A percentile compares a stretch with the other conserved stretches of the same genome.
Evolutionary conservation across 2,329 filamentous ascomycete species (phyloP).

Genomic region (Colletotrichum tamarilloi): DNA sequence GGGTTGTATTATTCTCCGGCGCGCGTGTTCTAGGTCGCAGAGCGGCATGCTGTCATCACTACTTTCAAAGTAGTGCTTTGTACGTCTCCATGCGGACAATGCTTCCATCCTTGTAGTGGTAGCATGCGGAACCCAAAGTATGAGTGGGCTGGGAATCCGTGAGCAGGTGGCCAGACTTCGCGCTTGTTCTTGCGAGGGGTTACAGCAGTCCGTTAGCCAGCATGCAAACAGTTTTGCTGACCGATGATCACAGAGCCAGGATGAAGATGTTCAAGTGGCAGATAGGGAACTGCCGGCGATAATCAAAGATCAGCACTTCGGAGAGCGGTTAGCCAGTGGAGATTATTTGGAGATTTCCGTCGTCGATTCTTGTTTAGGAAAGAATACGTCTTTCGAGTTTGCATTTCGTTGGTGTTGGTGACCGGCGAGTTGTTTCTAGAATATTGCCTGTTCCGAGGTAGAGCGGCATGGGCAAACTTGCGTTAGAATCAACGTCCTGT

Average conservation of each 20-base stretch:
- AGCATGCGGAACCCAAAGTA: not conserved
- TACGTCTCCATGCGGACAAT: not conserved
- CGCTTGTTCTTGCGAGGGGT: not conserved
- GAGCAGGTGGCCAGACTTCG: not conserved
- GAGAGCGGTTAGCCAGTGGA: conserved; percentile 5
- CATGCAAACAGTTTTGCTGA: conserved; percentile 7
- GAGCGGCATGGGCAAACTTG: not conserved
- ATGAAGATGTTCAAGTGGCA: conserved; percentile 6
- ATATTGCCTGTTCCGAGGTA: conserved; percentile 16
- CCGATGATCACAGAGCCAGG: conserved; percentile 14
- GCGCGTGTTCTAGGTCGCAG: not conserved
- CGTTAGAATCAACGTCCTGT: not conserved
- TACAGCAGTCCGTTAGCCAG: not conserved
- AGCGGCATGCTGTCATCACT: not conserved
- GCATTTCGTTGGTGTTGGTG: not conserved
- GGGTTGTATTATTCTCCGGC: conserved; percentile 14
- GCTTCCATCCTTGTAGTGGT: not conserved
- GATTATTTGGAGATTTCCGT: not conserved
- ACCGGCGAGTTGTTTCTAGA: conserved; percentile 22
- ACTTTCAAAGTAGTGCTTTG: not conserved
- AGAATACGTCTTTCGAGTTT: not conserved
- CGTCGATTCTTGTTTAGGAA: not conserved
- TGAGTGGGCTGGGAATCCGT: not conserved
- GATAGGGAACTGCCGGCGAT: conserved; percentile 33
- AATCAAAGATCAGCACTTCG: conserved; percentile 26